Conservation (phyloP, 163 green algal species). For the Chlorella variabilis region DNA sequence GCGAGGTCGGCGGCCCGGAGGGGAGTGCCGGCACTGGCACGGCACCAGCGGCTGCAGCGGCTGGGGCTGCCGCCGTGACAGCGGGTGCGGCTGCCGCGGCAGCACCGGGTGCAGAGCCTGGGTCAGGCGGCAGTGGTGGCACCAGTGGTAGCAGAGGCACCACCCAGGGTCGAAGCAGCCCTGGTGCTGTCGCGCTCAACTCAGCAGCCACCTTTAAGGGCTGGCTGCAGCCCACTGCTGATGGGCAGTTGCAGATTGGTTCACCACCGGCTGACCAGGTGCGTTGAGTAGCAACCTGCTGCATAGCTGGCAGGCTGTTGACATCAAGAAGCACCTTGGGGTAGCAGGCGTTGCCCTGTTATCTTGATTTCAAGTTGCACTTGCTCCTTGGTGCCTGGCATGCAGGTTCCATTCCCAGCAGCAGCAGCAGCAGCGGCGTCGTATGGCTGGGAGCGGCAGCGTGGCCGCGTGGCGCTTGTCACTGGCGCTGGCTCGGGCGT, state of each 20-base stretch:
- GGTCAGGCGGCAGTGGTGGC: not conserved
- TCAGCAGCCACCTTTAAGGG: slow-evolving; percentile 5
- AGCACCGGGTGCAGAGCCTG: no score
- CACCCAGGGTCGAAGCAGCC: not conserved
- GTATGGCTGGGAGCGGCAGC: slow-evolving; percentile 66
- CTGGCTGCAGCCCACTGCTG: not conserved
- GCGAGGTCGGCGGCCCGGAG: slow-evolving; percentile 27
- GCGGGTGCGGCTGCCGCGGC: not conserved
- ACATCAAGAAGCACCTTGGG: no score
- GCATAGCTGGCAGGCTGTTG: no score
- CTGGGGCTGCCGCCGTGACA: no score
- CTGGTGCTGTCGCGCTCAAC: not conserved
- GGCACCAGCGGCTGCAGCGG: slow-evolving; percentile 1
- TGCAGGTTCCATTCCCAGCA: not conserved
- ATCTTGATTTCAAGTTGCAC: no score
- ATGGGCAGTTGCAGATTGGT: not conserved
- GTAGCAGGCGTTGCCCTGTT: no score
- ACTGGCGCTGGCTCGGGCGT: slow-evolving; percentile 80
- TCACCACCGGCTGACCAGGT: not conserved
- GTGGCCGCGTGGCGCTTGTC: slow-evolving; percentile 77
- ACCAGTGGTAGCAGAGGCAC: not conserved
- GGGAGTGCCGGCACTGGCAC: slow-evolving; percentile 1
- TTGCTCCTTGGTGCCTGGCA: not conserved
- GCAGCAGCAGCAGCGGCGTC: not conserved
- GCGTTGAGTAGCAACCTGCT: not conserved